phyloP scores from a whole-genome alignment of 163 green algal species.

The Chlorella variabilis region DNA sequence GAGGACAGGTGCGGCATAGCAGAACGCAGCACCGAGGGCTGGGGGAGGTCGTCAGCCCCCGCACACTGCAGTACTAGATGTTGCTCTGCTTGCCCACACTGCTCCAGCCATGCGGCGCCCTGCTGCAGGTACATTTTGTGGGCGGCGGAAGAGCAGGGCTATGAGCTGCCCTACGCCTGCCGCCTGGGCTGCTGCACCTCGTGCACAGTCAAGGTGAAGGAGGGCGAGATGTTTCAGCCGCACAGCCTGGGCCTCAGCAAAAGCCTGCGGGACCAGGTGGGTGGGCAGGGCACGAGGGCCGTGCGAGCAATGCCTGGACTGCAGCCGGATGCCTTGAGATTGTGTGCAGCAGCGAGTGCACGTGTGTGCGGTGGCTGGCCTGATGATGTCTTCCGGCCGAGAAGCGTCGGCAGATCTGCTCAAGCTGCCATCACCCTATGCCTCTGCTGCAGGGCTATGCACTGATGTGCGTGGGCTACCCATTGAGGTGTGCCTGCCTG shows the following conservation, averaged over 20 bases:
- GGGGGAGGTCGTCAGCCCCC: too few species aligned
- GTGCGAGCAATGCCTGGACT: too few species aligned
- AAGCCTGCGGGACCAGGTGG: constrained; percentile 74
- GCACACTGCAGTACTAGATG: too few species aligned
- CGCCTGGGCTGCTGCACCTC: constrained; percentile 98
- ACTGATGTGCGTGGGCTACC: constrained; percentile 92
- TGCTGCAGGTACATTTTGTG: constrained; percentile 91
- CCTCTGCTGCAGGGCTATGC: constrained; percentile 87
- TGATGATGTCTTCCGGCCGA: too few species aligned
- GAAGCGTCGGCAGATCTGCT: too few species aligned
- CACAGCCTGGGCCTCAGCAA: constrained; percentile 75
- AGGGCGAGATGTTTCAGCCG: constrained; percentile 83
- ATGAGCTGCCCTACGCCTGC: constrained; percentile 94
- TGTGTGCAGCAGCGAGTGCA: too few species aligned
- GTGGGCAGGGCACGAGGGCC: too few species aligned
- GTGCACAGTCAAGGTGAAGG: constrained; percentile 90
- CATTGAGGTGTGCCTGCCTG: constrained; percentile 3
- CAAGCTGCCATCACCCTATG: too few species aligned
- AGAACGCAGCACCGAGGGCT: not conserved
- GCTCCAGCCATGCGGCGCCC: too few species aligned
- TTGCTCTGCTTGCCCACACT: too few species aligned
- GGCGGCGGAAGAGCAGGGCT: constrained; percentile 93
- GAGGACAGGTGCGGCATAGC: constrained; percentile 27
- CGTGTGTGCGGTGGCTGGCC: too few species aligned
- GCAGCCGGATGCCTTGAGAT: too few species aligned